Evolutionary conservation across 2,329 filamentous ascomycete species (phyloP).

Genomic region (Aurifilum marmelostoma): DNA sequence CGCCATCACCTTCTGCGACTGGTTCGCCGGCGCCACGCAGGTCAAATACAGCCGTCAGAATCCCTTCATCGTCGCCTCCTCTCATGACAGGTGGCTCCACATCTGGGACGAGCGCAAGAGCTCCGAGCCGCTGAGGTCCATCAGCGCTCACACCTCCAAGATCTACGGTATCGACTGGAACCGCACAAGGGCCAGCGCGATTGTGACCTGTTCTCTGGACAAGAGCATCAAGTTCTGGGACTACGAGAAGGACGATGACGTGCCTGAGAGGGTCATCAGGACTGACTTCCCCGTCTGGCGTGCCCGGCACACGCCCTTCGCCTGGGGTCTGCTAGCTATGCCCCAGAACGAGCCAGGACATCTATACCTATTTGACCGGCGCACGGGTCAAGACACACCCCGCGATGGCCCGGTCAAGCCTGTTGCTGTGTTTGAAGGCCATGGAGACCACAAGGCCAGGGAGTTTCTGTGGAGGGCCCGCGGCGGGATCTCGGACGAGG

Average conservation of each 20-base stretch:
- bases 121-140: slow-evolving; percentile 77
- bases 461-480: slow-evolving; percentile 90
- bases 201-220: slow-evolving; percentile 89
- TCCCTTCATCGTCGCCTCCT: slow-evolving; percentile 83
- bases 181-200: slow-evolving; percentile 68
- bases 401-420: slow-evolving; percentile 51
- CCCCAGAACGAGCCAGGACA: slow-evolving; percentile 86
- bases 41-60: slow-evolving; percentile 94
- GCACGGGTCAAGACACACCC: slow-evolving; percentile 49
- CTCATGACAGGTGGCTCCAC: slow-evolving; percentile 83
- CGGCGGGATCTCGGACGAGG: slow-evolving; percentile 66
- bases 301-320: slow-evolving; percentile 89
- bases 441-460: slow-evolving; percentile 73
- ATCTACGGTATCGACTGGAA: slow-evolving; percentile 98
- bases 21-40: slow-evolving; percentile 91
- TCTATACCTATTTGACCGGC: slow-evolving; percentile 80
- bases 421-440: slow-evolving; percentile 62
- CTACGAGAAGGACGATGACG: slow-evolving; percentile 63
- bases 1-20: slow-evolving; percentile 83
- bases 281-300: slow-evolving; percentile 90
- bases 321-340: slow-evolving; percentile 84
- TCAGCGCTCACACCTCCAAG: slow-evolving; percentile 87
- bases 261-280: slow-evolving; percentile 75
- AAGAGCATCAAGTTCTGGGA: slow-evolving; percentile 96
- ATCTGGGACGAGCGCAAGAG: slow-evolving; percentile 90